Evolutionary conservation across 208 protist species (phyloP).

Genomic region (Balamuthia mandrillaris): DNA sequence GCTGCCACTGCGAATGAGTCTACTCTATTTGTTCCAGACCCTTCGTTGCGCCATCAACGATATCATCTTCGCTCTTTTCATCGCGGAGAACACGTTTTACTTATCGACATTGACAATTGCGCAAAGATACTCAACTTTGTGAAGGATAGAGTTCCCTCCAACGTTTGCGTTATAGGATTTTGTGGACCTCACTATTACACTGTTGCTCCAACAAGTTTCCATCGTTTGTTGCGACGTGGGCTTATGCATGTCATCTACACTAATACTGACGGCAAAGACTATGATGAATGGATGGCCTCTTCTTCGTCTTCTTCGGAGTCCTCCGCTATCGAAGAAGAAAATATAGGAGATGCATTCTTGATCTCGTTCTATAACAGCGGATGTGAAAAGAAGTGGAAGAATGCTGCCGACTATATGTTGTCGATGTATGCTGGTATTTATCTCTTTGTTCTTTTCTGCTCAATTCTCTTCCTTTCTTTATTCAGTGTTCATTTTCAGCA

Average conservation of each 20-base stretch:
- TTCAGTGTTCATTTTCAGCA: no score
- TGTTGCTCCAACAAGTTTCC: neutral
- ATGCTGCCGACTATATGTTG: constrained; percentile 17
- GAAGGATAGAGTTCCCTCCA: neutral
- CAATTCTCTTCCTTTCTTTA: no score
- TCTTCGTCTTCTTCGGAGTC: no score
- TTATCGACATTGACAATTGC: constrained; percentile 28
- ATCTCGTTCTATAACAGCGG: neutral
- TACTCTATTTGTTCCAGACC: no score
- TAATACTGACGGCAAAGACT: neutral
- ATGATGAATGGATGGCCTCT: no score
- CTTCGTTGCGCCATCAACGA: neutral
- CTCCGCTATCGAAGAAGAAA: neutral
- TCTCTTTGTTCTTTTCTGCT: no score
- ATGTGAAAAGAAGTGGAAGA: constrained; percentile 7
- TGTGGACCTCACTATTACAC: neutral
- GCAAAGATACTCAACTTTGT: constrained; percentile 15
- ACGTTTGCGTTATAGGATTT: neutral
- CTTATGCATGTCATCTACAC: constrained; percentile 14
- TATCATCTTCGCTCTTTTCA: neutral
- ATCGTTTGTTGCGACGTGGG: neutral
- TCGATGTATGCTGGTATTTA: neutral
- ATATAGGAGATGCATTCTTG: neutral
- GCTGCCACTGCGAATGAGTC: no score
- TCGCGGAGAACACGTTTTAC: neutral